Conservation (phyloP, 768 basidiomycete species). For the Lyophyllum shimeji region DNA sequence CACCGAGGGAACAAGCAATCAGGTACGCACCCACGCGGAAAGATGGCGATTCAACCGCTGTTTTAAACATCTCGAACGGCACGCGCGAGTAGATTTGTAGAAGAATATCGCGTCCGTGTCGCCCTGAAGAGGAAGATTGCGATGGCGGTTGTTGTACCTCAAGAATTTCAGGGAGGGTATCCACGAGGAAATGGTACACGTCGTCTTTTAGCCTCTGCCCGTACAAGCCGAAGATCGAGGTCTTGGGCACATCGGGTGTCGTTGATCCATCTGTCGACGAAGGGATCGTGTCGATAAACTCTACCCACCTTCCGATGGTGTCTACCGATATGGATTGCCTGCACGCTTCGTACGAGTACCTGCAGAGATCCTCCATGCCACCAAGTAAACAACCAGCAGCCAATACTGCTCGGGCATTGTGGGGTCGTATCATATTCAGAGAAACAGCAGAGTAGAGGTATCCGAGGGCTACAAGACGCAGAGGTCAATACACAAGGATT, state of each 20-base stretch:
- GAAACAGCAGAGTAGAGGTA: slow-evolving; percentile 79
- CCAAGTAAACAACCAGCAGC: slow-evolving; percentile 84
- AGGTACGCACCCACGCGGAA: slow-evolving; percentile 72
- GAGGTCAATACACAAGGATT: slow-evolving; percentile 14
- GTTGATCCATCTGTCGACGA: slow-evolving; percentile 48
- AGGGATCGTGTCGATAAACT: slow-evolving; percentile 66
- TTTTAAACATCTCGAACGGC: slow-evolving; percentile 88
- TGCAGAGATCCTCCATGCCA: slow-evolving; percentile 84
- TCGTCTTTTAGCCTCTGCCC: slow-evolving; percentile 75
- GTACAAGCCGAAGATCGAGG: slow-evolving; percentile 74
- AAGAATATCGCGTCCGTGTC: slow-evolving; percentile 65
- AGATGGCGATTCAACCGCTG: slow-evolving; percentile 72
- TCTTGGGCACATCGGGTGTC: slow-evolving; percentile 47
- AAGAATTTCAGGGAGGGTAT: slow-evolving; percentile 67
- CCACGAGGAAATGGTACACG: slow-evolving; percentile 75
- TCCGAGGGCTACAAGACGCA: slow-evolving; percentile 57
- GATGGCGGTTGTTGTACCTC: slow-evolving; percentile 44
- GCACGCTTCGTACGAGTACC: slow-evolving; percentile 77
- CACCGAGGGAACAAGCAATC: not conserved
- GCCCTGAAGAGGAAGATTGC: slow-evolving; percentile 36
- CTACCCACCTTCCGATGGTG: slow-evolving; percentile 74
- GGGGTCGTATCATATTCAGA: slow-evolving; percentile 63
- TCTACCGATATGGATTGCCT: slow-evolving; percentile 73
- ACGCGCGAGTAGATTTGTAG: slow-evolving; percentile 75
- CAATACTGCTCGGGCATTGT: slow-evolving; percentile 83